A percentile compares a stretch with the other conserved stretches of the same genome.
These are phyloP conservation scores for Aspergillus japonicus DNA, from an alignment of 2,329 filamentous ascomycete species.

Conservation along the genomic window DNA sequence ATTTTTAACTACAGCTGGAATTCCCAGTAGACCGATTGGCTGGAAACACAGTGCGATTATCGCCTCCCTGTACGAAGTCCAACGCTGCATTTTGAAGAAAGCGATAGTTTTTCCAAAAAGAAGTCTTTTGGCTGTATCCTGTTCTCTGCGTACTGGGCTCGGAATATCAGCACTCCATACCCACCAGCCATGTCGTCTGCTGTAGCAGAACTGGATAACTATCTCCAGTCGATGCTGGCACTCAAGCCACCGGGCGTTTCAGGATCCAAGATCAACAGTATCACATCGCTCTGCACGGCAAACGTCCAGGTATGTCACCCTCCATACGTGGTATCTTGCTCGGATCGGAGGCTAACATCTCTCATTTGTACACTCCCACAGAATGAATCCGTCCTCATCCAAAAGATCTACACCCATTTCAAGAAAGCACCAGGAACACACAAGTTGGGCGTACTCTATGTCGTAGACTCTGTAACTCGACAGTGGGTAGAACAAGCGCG, in stretches of 20 bases:
- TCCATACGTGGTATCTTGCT: background rate
- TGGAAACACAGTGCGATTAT: constrained; percentile 12
- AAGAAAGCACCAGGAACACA: constrained; percentile 92
- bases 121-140: constrained; percentile 10
- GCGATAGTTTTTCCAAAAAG: constrained; percentile 19
- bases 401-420: constrained; percentile 96
- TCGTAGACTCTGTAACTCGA: constrained; percentile 99
- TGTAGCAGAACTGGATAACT: constrained; percentile 85
- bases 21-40: constrained; percentile 26
- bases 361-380: constrained; percentile 43
- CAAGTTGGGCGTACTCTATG: constrained; percentile 98
- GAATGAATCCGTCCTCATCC: constrained; percentile 92
- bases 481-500: constrained; percentile 98
- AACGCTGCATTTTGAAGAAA: background rate
- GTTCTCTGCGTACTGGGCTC: constrained; percentile 14
- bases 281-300: constrained; percentile 82
- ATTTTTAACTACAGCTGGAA: constrained; percentile 22
- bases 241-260: constrained; percentile 94
- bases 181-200: constrained; percentile 67
- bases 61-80: background rate
- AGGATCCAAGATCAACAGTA: constrained; percentile 81
- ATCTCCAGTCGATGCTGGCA: constrained; percentile 85
- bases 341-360: constrained; percentile 23
- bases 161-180: constrained; percentile 13
- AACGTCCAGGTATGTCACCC: constrained; percentile 74